Conservation (phyloP, 1,284 basidiomycete genomes). For the Ceratorhiza oryzae-sativae region DNA sequence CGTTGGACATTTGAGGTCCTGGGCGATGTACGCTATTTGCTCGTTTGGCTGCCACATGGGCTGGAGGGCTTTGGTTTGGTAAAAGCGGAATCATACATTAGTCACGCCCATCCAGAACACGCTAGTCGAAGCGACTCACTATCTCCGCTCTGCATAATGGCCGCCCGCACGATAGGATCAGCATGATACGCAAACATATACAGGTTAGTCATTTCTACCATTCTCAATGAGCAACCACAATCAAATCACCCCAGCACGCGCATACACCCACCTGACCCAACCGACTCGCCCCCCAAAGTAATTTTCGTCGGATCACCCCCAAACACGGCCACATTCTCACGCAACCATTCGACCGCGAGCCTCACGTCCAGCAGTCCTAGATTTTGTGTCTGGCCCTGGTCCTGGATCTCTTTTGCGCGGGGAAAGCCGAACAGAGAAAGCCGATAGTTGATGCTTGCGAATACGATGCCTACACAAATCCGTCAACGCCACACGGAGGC, state of each 20-base stretch:
- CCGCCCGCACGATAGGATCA: slow-evolving; percentile 54
- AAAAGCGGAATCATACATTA: not conserved
- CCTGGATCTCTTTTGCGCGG: slow-evolving; percentile 51
- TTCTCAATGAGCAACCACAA: not conserved
- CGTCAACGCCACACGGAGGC: not conserved
- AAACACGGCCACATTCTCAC: slow-evolving; percentile 54
- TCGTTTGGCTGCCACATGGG: slow-evolving; percentile 56
- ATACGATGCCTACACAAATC: slow-evolving; percentile 51
- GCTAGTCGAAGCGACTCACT: slow-evolving; percentile 48
- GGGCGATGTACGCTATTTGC: slow-evolving; percentile 52
- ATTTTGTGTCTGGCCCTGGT: slow-evolving; percentile 46
- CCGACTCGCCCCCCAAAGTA: slow-evolving; percentile 36
- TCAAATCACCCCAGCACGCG: not conserved
- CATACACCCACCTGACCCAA: slow-evolving; percentile 30
- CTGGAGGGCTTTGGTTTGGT: slow-evolving; percentile 47
- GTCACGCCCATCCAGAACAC: not conserved
- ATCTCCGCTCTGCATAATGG: slow-evolving; percentile 56
- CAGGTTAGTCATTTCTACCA: slow-evolving; percentile 48
- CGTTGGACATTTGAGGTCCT: slow-evolving; percentile 52
- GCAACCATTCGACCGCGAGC: slow-evolving; percentile 57
- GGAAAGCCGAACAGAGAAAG: slow-evolving; percentile 56
- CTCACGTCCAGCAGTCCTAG: slow-evolving; percentile 54
- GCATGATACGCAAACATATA: slow-evolving; percentile 55
- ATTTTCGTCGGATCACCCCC: slow-evolving; percentile 54
- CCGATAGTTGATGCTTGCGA: slow-evolving; percentile 57